Percentiles rank a stretch among this genome's conserved stretches.
Conservation (phyloP, 1,284 basidiomycete genomes). For the Apiotrichum brassicae region DNA sequence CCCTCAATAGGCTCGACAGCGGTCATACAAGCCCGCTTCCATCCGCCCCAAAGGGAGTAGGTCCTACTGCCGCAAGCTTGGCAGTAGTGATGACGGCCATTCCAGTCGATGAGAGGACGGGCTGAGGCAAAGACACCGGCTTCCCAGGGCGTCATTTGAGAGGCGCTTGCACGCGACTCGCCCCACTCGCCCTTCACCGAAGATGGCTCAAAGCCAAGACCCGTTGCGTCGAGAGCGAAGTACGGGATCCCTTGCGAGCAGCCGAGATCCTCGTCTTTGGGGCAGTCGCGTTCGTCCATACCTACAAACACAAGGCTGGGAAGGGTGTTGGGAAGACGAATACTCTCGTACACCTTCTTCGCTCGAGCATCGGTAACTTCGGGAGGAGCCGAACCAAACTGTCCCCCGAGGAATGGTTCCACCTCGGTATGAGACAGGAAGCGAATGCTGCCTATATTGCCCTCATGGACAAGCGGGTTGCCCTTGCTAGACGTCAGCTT, state of each 20-base stretch:
- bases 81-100: conserved; percentile 83
- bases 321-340: conserved; percentile 54
- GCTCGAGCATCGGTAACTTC: neutral
- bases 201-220: conserved; percentile 45
- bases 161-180: conserved; percentile 61
- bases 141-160: conserved; percentile 47
- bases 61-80: conserved; percentile 74
- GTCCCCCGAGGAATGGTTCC: conserved; percentile 57
- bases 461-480: conserved; percentile 38
- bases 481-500: conserved; percentile 23
- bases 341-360: conserved; percentile 55
- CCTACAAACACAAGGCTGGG: conserved; percentile 65
- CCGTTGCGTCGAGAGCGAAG: conserved; percentile 67
- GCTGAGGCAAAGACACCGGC: conserved; percentile 69
- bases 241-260: conserved; percentile 67
- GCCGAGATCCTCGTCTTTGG: conserved; percentile 55
- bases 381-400: conserved; percentile 26
- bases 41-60: conserved; percentile 89
- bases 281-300: conserved; percentile 60
- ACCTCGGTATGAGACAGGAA: conserved; percentile 56
- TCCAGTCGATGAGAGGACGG: conserved; percentile 82
- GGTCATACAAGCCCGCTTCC: conserved; percentile 79
- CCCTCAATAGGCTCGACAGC: conserved; percentile 43
- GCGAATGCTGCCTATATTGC: conserved; percentile 51
- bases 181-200: conserved; percentile 54